phyloP scores from a whole-genome alignment of 2,329 filamentous ascomycete species.

The Colletotrichum scovillei region DNA sequence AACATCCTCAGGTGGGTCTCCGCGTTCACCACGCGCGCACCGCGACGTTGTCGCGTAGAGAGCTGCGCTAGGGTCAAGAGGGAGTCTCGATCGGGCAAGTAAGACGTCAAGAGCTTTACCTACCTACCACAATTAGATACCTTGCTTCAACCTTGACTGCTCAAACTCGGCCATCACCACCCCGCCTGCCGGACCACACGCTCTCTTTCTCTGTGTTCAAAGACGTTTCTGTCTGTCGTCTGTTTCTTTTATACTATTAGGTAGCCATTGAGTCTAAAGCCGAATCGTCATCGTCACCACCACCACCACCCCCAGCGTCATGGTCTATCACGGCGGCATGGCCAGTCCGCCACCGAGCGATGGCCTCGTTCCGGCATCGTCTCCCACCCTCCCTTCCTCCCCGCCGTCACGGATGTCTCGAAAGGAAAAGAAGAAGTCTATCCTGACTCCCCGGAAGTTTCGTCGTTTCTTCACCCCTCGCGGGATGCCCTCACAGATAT shows the following conservation, averaged over 20 bases:
- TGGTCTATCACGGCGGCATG: conserved; percentile 34
- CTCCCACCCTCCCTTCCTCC: conserved; percentile 40
- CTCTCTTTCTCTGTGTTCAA: background rate
- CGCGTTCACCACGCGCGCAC: conserved; percentile 20
- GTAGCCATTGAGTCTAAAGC: background rate
- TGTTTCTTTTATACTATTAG: conserved; percentile 5
- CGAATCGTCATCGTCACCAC: background rate
- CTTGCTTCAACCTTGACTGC: background rate
- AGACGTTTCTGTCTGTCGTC: background rate
- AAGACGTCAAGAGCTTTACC: conserved; percentile 13
- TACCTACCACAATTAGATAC: background rate
- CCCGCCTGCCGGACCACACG: background rate
- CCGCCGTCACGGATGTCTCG: conserved; percentile 38
- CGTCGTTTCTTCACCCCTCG: conserved; percentile 64
- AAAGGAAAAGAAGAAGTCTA: conserved; percentile 62
- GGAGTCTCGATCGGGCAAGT: conserved; percentile 21
- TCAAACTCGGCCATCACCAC: conserved; percentile 6
- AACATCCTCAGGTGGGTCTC: background rate
- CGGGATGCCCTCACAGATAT: conserved; percentile 50
- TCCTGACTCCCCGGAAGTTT: conserved; percentile 66
- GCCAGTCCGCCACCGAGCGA: conserved; percentile 38
- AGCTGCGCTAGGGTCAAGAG: conserved; percentile 6
- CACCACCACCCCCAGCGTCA: conserved; percentile 8
- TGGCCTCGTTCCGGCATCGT: conserved; percentile 36
- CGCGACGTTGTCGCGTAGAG: conserved; percentile 30